Percentiles rank a stretch among this genome's conserved stretches.
phyloP scores from a whole-genome alignment of 495 filamentous ascomycete species.

The Delitschia confertaspora region DNA sequence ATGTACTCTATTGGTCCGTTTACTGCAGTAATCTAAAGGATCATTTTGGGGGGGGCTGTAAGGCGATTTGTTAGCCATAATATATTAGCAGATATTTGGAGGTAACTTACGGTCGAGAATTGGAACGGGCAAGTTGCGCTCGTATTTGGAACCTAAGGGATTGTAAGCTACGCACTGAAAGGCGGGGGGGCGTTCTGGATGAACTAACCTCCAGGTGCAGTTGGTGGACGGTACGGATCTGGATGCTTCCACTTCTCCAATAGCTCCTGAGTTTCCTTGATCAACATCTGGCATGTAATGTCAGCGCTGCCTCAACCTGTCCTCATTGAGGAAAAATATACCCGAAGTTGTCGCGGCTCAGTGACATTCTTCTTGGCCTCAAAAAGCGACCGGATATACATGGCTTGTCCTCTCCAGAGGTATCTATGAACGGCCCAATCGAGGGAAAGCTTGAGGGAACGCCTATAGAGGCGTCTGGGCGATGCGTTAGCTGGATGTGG shows the following conservation, averaged over 20 bases:
- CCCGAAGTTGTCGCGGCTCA: constrained; percentile 81
- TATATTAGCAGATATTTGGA: background rate
- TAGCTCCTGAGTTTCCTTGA: constrained; percentile 78
- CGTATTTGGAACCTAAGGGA: constrained; percentile 81
- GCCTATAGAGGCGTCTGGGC: constrained; percentile 83
- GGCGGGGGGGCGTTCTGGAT: background rate
- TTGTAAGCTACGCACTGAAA: background rate
- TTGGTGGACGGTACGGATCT: constrained; percentile 79
- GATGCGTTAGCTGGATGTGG: constrained; percentile 13
- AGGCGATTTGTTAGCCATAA: background rate
- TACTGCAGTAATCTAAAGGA: constrained; percentile 19
- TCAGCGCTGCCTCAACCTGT: constrained; percentile 3
- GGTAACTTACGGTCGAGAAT: constrained; percentile 65
- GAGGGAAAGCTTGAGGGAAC: constrained; percentile 82
- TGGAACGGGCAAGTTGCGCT: constrained; percentile 78
- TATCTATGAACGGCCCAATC: constrained; percentile 89
- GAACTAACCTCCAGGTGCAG: constrained; percentile 80
- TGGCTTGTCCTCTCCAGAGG: constrained; percentile 87
- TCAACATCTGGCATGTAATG: constrained; percentile 49
- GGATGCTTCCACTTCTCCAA: constrained; percentile 95
- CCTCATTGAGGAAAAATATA: constrained; percentile 35
- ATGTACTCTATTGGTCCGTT: constrained; percentile 12
- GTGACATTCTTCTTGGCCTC: constrained; percentile 82
- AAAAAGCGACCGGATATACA: constrained; percentile 92
- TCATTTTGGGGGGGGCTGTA: constrained; percentile 43